Conservation (phyloP, 257 asterid genomes). For the Solanum chaucha region DNA sequence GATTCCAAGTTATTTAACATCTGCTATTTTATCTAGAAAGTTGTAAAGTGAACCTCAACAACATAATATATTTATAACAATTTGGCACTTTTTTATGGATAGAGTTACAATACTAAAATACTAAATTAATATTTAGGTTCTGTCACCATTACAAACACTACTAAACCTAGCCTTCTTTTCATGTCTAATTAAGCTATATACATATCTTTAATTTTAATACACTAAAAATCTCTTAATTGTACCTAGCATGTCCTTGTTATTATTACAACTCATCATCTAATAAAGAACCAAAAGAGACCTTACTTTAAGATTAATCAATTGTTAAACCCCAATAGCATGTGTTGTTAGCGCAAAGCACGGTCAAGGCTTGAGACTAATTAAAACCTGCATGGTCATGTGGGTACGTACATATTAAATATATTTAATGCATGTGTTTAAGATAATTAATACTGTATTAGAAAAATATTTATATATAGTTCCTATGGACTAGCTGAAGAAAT, state of each 20-base stretch:
- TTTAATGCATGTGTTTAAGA: neutral
- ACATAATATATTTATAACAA: neutral
- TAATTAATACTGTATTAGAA: neutral
- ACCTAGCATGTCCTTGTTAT: neutral
- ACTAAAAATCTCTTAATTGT: neutral
- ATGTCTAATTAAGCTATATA: neutral
- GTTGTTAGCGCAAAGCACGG: conserved; percentile 2
- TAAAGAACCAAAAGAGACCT: conserved; percentile 3
- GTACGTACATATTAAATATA: neutral
- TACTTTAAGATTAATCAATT: neutral
- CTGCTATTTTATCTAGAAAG: neutral
- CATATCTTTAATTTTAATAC: neutral
- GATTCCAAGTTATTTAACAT: neutral
- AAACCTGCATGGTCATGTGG: conserved; percentile 7
- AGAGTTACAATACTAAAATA: neutral
- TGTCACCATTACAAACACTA: neutral
- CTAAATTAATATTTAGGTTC: neutral
- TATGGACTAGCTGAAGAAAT: neutral
- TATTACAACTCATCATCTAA: conserved; percentile 4
- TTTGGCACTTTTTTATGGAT: neutral
- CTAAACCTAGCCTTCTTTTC: neutral
- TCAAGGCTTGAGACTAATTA: neutral
- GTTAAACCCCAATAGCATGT: neutral
- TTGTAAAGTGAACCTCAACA: neutral
- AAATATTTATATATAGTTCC: neutral